Base-by-base conservation (phyloP, 768 basidiomycete genomes). In the Phlegmacium glaucopus region DNA sequence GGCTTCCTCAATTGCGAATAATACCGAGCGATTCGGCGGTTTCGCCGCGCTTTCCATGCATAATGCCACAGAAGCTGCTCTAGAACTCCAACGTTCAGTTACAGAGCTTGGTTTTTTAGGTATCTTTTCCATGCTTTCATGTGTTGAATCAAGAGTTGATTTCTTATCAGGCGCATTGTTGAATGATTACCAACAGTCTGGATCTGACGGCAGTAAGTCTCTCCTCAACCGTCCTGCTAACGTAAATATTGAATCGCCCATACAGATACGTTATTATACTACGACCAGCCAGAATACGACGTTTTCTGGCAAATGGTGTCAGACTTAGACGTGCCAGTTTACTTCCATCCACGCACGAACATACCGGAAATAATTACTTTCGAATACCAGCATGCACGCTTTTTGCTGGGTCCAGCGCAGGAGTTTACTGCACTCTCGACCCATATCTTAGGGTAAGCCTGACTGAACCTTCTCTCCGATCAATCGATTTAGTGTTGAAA, bases 11-110 rank as follows among this genome's bases (percentile, higher is more conserved):
- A 74, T 74, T 22, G 47, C 69, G 7, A 74, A 72, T 37, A 68
- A 68, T 35, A 71, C 71, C 0, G 57, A 57, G 16, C 62, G 72
- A 4, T 74, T 75, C 39, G 72, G 71, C 7, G 72, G 57, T 6
- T 74, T 74, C 49, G 74, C 71, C 7, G 55, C 72, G 4, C 46
- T 75, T 7, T 59, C 72, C 3, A 75, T 75, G 74, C 71, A 74
- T 39, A 69, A 75, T 43, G 70, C 72, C n/a, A 66, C 68, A 1
- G 56, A 55, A 17, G 74, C 72, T 3, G 69, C 65, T 6, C 56
- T 62, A 16, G 72, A 75, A 39, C 56, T 75, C n/a, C 64, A 64
- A 6, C 68, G 72, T 26, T 45, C 72, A 1, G 68, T 74, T 4
- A 53, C 60, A 8, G 65, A 73, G 35, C 64, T 74, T 1, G 74